Conservation (phyloP, 176 grass and related monocot genomes). For the Ensete ventricosum region DNA sequence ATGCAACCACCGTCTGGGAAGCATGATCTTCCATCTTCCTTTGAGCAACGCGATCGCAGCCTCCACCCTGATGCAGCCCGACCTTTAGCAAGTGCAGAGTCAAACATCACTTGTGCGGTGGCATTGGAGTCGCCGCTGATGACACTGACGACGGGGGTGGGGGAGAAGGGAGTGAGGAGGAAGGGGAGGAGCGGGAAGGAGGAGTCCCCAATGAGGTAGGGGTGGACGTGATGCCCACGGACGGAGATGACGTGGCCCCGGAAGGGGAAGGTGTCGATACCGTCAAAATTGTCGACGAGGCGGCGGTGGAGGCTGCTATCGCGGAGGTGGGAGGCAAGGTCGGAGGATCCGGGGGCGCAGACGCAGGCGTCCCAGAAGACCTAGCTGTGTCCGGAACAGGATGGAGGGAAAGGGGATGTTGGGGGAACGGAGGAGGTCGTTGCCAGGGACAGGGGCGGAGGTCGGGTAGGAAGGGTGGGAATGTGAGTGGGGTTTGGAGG, state of each 20-base stretch:
- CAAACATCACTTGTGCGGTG: conserved; percentile 22
- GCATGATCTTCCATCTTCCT: conserved; percentile 35
- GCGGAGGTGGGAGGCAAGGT: conserved; percentile 17
- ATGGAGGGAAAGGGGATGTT: conserved; percentile 8
- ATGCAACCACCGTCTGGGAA: conserved; percentile 35
- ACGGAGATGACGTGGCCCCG: background rate
- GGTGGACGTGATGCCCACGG: background rate
- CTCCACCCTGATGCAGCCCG: conserved; percentile 23
- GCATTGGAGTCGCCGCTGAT: background rate
- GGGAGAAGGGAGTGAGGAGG: conserved; percentile 30
- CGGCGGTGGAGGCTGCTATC: conserved; percentile 5
- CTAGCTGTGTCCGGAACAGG: conserved; percentile 15
- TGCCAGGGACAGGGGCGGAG: background rate
- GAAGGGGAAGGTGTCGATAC: background rate
- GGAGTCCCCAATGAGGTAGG: conserved; percentile 27
- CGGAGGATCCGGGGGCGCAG: conserved; percentile 16
- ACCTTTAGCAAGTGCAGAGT: conserved; percentile 10
- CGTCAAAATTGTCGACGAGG: background rate
- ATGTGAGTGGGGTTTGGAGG: background rate
- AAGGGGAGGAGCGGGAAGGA: conserved; percentile 32
- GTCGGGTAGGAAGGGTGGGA: background rate
- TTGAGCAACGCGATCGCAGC: conserved; percentile 29
- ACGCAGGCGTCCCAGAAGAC: conserved; percentile 25
- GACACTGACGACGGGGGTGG: background rate
- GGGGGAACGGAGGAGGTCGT: conserved; percentile 7